phyloP scores from a whole-genome alignment of 768 basidiomycete species.

The Terana coerulea region DNA sequence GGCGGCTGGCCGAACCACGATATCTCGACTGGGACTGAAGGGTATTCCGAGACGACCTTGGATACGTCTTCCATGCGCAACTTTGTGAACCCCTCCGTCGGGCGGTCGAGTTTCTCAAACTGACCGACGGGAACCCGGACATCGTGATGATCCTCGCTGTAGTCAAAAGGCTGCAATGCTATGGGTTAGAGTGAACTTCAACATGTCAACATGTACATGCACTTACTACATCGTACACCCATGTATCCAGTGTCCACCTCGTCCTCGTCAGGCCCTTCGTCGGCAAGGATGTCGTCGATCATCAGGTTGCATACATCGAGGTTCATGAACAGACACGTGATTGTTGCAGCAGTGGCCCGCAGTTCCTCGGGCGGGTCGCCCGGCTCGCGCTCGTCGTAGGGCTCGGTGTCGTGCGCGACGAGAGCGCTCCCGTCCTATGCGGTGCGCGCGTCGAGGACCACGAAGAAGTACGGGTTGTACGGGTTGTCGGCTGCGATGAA shows the following conservation, averaged over 20 bases:
- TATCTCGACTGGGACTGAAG: too few relatives aligned
- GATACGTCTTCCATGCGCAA: neutral
- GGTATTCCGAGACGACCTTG: neutral
- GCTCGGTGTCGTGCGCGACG: neutral
- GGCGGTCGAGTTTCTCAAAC: neutral
- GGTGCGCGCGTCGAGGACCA: neutral
- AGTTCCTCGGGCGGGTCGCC: neutral
- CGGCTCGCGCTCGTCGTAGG: neutral
- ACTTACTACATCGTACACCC: neutral
- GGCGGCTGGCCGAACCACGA: neutral
- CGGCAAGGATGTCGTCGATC: neutral
- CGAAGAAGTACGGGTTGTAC: neutral
- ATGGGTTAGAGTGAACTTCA: neutral
- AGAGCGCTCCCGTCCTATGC: neutral
- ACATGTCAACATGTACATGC: neutral
- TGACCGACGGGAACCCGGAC: neutral
- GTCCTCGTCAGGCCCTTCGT: neutral
- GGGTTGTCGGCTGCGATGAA: neutral
- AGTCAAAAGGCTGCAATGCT: neutral
- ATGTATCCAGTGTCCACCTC: neutral
- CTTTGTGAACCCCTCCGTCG: neutral
- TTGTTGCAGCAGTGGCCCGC: neutral
- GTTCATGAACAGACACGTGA: neutral
- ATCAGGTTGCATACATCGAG: neutral
- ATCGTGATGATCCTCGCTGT: neutral